phyloP scores from a whole-genome alignment of 2,329 filamentous ascomycete genomes.

The Botrytis cinerea region DNA sequence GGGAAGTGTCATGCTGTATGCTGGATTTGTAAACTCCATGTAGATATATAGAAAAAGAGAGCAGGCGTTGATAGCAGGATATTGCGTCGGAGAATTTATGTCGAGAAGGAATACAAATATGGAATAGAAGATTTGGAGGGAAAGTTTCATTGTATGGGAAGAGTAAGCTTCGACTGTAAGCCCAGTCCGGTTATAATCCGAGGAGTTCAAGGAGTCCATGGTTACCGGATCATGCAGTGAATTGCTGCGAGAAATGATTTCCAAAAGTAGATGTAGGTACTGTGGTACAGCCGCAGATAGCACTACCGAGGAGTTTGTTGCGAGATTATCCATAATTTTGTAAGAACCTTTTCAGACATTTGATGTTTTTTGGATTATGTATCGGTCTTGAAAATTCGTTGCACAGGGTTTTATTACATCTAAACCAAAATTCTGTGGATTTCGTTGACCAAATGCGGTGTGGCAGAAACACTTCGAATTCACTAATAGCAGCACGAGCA shows the following conservation, averaged over 20 bases:
- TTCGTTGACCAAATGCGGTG: neutral
- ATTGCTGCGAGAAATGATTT: neutral
- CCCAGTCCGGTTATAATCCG: neutral
- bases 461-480: neutral
- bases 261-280: neutral
- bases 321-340: neutral
- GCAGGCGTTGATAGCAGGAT: neutral
- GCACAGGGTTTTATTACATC: neutral
- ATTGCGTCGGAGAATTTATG: neutral
- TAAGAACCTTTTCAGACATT: neutral
- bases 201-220: neutral
- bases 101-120: neutral
- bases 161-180: neutral
- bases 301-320: neutral
- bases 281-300: neutral
- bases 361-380: neutral
- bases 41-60: neutral
- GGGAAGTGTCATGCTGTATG: neutral
- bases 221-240: neutral
- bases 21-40: neutral
- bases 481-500: neutral
- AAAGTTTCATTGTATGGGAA: neutral
- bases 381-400: neutral
- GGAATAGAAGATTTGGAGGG: neutral
- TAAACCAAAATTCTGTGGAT: neutral